Conservation (phyloP, 106 monocot genomes). For the Acorus calamus region DNA sequence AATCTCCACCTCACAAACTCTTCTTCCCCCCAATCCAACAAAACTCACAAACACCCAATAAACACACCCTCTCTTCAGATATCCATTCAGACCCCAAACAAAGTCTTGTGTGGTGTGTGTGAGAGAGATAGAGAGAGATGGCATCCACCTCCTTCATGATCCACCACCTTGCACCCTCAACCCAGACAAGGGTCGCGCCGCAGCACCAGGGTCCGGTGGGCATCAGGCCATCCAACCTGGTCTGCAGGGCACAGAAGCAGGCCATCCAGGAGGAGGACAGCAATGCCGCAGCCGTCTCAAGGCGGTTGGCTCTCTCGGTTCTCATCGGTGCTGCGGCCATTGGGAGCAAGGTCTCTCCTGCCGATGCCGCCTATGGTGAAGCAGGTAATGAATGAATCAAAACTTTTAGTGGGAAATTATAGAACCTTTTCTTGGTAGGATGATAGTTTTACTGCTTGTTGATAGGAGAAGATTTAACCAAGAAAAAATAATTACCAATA, state of each 20-base stretch:
- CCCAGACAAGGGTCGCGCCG: constrained; percentile 19
- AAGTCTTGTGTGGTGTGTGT: not conserved
- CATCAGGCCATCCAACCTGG: constrained; percentile 32
- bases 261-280: constrained; percentile 13
- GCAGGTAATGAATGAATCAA: constrained; percentile 30
- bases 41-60: constrained; percentile 3
- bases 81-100: not conserved
- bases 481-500: no score
- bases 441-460: not conserved
- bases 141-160: constrained; percentile 82
- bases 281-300: constrained; percentile 31
- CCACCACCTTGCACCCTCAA: constrained; percentile 56
- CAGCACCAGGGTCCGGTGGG: constrained; percentile 11
- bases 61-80: not conserved
- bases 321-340: constrained; percentile 69
- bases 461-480: not conserved
- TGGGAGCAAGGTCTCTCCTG: constrained; percentile 59
- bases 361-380: constrained; percentile 92
- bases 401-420: not conserved
- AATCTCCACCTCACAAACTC: constrained; percentile 8
- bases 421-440: no score
- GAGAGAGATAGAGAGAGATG: constrained; percentile 27
- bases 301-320: constrained; percentile 61
- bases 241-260: constrained; percentile 66
- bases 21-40: constrained; percentile 12